Conservation (phyloP, 371 early-diverging fungal genomes). For the Batkoa obscura region DNA sequence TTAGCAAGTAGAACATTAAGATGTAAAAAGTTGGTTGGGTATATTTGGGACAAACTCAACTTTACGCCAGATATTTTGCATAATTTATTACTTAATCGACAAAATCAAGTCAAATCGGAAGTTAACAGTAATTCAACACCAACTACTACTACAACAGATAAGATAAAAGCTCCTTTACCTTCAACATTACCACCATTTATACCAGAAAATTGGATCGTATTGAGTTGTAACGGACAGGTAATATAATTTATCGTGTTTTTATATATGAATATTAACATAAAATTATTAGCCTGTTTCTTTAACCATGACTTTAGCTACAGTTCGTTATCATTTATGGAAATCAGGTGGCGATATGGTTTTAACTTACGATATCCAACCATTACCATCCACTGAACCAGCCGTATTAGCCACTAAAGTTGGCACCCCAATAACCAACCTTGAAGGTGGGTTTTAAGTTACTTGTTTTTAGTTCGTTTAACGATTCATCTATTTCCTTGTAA, state of each 20-base stretch:
- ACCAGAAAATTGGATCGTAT: conserved; percentile 20
- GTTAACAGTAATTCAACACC: background rate
- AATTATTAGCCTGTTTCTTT: conserved; percentile 11
- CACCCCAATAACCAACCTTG: too few species aligned
- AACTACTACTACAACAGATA: background rate
- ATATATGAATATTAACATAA: too few species aligned
- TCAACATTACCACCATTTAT: conserved; percentile 1
- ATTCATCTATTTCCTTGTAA: too few species aligned
- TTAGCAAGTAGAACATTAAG: background rate
- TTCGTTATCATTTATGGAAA: conserved; percentile 68
- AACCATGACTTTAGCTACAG: conserved; percentile 62
- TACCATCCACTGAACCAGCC: background rate
- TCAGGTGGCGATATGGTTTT: conserved; percentile 37
- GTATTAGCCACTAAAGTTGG: background rate
- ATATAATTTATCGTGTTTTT: background rate
- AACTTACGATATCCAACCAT: background rate
- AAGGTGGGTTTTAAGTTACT: too few species aligned
- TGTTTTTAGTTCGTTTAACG: too few species aligned
- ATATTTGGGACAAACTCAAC: conserved; percentile 14
- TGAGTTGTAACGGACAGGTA: conserved; percentile 54
- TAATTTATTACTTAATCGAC: background rate
- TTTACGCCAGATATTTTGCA: conserved; percentile 13
- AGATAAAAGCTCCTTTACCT: background rate
- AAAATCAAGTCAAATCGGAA: background rate
- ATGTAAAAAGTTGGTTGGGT: background rate